Conservation (phyloP, 1,284 basidiomycete genomes). For the Fomitopsis palustris region DNA sequence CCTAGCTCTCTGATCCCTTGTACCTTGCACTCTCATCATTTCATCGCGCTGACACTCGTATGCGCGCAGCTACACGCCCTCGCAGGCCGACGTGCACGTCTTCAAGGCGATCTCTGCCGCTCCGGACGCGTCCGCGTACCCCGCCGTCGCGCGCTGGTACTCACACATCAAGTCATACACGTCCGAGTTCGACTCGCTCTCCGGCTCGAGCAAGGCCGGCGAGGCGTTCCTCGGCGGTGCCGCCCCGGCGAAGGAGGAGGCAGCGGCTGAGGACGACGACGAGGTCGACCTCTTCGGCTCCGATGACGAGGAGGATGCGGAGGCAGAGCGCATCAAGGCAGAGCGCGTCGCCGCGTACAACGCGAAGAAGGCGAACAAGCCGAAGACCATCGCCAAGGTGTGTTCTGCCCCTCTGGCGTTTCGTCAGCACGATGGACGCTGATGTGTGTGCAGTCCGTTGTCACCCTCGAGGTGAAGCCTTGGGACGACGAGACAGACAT, state of each 20-base stretch:
- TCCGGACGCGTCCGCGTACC: conserved; percentile 66
- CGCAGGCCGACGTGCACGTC: conserved; percentile 95
- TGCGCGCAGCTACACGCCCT: conserved; percentile 78
- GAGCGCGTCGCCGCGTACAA: conserved; percentile 95
- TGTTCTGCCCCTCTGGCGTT: conserved; percentile 20
- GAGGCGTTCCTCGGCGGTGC: conserved; percentile 63
- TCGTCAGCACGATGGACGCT: conserved; percentile 14
- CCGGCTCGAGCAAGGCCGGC: conserved; percentile 84
- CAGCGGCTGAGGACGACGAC: conserved; percentile 86
- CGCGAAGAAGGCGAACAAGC: conserved; percentile 91
- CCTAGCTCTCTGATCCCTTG: conserved; percentile 81
- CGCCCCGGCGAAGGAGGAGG: conserved; percentile 47
- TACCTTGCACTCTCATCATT: conserved; percentile 14
- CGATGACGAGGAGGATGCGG: conserved; percentile 87
- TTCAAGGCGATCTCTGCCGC: conserved; percentile 74
- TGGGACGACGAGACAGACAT: conserved; percentile 99
- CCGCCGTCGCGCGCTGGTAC: conserved; percentile 92
- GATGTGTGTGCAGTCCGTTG: conserved; percentile 66
- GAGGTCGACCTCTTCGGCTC: conserved; percentile 94
- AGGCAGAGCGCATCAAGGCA: conserved; percentile 92
- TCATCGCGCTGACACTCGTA: conserved; percentile 12
- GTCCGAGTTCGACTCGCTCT: conserved; percentile 73
- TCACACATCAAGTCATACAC: conserved; percentile 88
- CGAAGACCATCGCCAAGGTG: conserved; percentile 88
- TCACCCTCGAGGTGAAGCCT: conserved; percentile 97